These are phyloP conservation scores for Mortierella hygrophila DNA, from an alignment of 192 early-diverging fungal genomes.

Conservation along the genomic window DNA sequence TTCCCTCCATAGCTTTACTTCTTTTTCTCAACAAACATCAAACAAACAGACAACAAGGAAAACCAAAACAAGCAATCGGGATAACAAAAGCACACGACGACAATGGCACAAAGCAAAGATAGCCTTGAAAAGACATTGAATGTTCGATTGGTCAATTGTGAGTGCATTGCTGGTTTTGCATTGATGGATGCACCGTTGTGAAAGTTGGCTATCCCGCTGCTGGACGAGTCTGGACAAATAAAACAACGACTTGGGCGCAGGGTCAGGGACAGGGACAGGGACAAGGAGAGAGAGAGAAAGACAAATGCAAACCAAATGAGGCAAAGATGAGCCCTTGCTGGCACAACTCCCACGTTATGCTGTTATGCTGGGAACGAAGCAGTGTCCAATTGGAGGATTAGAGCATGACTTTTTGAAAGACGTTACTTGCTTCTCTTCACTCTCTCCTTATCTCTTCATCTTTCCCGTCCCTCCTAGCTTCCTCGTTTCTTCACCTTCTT, in stretches of 20 bases:
- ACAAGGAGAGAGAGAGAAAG: neutral
- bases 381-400: neutral
- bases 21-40: neutral
- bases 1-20: neutral
- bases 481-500: neutral
- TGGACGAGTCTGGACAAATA: neutral
- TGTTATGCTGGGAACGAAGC: neutral
- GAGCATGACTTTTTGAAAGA: neutral
- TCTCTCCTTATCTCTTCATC: neutral
- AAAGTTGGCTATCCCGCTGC: neutral
- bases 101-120: neutral
- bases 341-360: neutral
- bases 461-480: neutral
- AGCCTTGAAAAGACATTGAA: too few relatives aligned
- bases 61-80: neutral
- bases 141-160: neutral
- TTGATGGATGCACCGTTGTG: neutral
- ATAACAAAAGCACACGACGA: neutral
- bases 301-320: neutral
- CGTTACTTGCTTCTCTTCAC: neutral
- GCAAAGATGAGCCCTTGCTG: neutral
- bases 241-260: neutral
- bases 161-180: neutral
- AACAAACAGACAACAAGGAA: neutral
- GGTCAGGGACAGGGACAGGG: neutral